phyloP scores from a whole-genome alignment of 257 asterid species.

The Ocimum tenuiflorum region DNA sequence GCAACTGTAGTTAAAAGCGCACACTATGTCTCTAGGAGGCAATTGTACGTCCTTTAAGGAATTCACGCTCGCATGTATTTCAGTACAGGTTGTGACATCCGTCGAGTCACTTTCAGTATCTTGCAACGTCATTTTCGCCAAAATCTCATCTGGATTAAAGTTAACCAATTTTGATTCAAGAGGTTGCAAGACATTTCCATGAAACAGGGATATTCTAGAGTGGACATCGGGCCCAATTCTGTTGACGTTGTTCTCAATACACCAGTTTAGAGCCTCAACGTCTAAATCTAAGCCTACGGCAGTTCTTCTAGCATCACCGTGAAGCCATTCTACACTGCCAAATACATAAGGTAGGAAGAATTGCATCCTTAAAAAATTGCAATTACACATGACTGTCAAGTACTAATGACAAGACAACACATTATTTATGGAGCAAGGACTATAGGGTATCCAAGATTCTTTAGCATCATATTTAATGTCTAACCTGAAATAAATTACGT shows the following conservation, averaged over 20 bases:
- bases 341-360: conserved; percentile 19
- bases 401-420: background rate
- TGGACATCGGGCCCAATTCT: conserved; percentile 63
- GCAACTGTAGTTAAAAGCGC: conserved; percentile 97
- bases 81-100: conserved; percentile 13
- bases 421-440: background rate
- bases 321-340: conserved; percentile 86
- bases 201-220: conserved; percentile 65
- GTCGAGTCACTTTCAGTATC: conserved; percentile 27
- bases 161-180: conserved; percentile 58
- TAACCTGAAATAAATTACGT: background rate
- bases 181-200: conserved; percentile 89
- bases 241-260: conserved; percentile 65
- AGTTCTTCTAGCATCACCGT: conserved; percentile 76
- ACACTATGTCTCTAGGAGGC: conserved; percentile 82
- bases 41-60: conserved; percentile 45
- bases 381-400: background rate
- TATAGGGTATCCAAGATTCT: background rate
- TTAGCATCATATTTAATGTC: background rate
- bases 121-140: conserved; percentile 32
- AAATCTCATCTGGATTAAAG: conserved; percentile 26
- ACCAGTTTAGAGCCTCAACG: conserved; percentile 80
- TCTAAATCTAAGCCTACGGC: conserved; percentile 95
- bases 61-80: conserved; percentile 15
- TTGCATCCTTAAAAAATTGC: background rate